Base-by-base conservation (phyloP, 1,284 basidiomycete species). In the Cryptococcus jaspeensis region DNA sequence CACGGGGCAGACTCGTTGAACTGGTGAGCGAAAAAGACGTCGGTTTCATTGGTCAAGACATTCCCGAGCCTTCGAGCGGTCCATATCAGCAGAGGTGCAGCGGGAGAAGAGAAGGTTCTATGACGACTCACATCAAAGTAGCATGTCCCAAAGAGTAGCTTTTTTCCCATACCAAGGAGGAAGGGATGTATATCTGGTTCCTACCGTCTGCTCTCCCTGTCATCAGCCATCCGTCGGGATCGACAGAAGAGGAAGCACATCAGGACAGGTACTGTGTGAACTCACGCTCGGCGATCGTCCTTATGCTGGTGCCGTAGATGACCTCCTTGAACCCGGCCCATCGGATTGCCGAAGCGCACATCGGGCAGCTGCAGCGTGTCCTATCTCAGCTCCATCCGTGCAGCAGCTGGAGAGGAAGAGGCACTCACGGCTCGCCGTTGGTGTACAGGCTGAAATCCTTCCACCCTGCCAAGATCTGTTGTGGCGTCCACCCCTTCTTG, bases 281-380 rank as follows among this genome's bases (percentile, higher is more conserved):
- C 66, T 53, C 50, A 68, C 66, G 48, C 50, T 65, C 59, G 0
- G 64, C 66, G 23, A 68, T 64, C n/a, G 58, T 66, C 48, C 55
- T 36, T 20, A 66, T 66, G 38, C 63, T 65, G 13, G 59, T 50
- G 0, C 65, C 66, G 45, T 69, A 69, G 12, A 69, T 64, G 16
- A 69, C 61, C 53, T 69, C 66, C 41, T 65, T 66, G 65, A 69
- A 69, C 3, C 63, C 66, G 2, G 66, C 66, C 66, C 65, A 69
- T 9, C 64, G 59, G 32, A 65, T 63, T 11, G 66, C 64, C 7
- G 61, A 60, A 1, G 63, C 66, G 42, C 66, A 69, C 66, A 69
- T 69, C 1, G 66, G 62, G 46, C 66, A 66, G 38, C 62, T 64
- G 32, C n/a, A 32, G 5, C 15, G 7, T 22, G 13, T 16, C n/a